Percentiles rank a stretch among this genome's conserved stretches.
phyloP scores from a whole-genome alignment of 1,284 basidiomycete species.

The Rhodofomes roseus region DNA sequence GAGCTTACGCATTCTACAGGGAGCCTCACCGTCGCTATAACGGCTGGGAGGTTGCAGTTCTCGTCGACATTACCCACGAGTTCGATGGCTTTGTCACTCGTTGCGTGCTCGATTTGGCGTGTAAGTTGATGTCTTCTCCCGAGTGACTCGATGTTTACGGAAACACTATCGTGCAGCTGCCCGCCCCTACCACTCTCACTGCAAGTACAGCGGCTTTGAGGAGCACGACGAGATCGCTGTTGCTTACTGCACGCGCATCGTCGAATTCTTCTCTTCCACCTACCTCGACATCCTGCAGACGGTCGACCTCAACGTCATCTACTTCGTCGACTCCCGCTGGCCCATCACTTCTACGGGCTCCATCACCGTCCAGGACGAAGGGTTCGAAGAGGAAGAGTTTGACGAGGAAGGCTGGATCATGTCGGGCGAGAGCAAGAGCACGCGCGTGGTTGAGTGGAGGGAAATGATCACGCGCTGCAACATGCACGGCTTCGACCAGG shows the following conservation, averaged over 20 bases:
- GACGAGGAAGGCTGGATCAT: constrained; percentile 6
- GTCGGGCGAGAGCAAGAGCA: neutral
- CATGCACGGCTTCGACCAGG: constrained; percentile 29
- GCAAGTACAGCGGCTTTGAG: constrained; percentile 19
- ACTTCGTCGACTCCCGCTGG: constrained; percentile 20
- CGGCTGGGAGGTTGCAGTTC: constrained; percentile 29
- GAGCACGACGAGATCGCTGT: constrained; percentile 16
- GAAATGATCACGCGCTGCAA: constrained; percentile 23
- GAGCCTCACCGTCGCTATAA: constrained; percentile 9
- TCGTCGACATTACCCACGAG: constrained; percentile 25
- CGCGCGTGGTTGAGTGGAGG: constrained; percentile 12
- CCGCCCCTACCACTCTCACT: constrained; percentile 25
- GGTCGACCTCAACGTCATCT: constrained; percentile 25
- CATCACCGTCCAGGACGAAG: constrained; percentile 6
- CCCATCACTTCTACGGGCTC: constrained; percentile 8
- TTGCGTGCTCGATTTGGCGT: constrained; percentile 22
- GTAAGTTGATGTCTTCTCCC: constrained; percentile 16
- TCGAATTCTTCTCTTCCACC: constrained; percentile 25
- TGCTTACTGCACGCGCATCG: constrained; percentile 18
- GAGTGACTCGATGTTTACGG: neutral
- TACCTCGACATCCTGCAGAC: constrained; percentile 28
- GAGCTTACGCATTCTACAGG: constrained; percentile 5
- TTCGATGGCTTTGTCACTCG: constrained; percentile 19
- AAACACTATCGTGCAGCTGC: constrained; percentile 17
- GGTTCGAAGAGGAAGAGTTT: constrained; percentile 6